phyloP scores from a whole-genome alignment of 345 rosid genomes.

The Pugionium dolabratum region DNA sequence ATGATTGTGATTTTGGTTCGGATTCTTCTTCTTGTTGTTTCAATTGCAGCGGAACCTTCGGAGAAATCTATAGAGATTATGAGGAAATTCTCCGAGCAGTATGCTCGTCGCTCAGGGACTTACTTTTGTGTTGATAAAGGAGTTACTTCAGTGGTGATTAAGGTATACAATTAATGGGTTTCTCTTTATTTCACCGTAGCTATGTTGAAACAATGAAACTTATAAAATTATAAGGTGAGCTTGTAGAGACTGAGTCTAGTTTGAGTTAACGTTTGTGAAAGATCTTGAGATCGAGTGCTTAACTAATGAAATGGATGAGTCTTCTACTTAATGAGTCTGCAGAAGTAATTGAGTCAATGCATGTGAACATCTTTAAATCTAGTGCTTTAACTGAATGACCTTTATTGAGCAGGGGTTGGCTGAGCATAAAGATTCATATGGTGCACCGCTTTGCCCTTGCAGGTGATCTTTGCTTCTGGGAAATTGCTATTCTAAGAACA shows the following conservation, averaged over 20 bases:
- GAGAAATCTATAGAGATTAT: slow-evolving; percentile 87
- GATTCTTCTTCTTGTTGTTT: not conserved
- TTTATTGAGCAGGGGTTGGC: slow-evolving; percentile 73
- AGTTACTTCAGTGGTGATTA: slow-evolving; percentile 92
- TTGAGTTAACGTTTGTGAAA: not conserved
- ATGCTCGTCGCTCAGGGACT: slow-evolving; percentile 90
- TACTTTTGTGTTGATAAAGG: slow-evolving; percentile 92
- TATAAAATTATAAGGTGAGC: no score
- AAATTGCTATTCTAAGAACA: no score
- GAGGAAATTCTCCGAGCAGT: slow-evolving; percentile 99
- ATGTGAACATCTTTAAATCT: not conserved
- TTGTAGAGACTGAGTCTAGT: not conserved
- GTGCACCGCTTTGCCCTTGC: slow-evolving; percentile 49
- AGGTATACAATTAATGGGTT: slow-evolving; percentile 46
- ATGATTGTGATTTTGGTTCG: not conserved
- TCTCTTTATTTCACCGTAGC: no score
- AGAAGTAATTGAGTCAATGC: not conserved
- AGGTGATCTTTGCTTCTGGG: no score
- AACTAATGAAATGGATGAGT: not conserved
- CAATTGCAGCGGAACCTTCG: slow-evolving; percentile 65
- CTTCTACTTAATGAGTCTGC: not conserved
- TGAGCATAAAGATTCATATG: slow-evolving; percentile 84
- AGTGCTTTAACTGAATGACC: not conserved
- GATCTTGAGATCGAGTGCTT: not conserved
- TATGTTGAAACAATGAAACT: no score